Evolutionary conservation across 2,329 filamentous ascomycete species (phyloP), one percentile per base, ranked within the genome.

Genomic region (Dactylonectria estremocensis): DNA sequence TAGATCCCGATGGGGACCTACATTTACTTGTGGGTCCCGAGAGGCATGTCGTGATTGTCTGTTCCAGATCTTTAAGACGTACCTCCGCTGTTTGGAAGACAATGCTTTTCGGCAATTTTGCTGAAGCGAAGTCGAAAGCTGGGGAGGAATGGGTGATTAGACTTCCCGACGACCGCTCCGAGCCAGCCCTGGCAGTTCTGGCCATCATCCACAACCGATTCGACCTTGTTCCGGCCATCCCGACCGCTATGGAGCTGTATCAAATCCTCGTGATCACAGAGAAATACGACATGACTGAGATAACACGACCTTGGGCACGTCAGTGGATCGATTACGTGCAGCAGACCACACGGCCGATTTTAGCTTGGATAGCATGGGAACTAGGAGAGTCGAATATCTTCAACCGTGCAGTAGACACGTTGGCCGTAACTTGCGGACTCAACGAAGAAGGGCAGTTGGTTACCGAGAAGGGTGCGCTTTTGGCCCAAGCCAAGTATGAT

Each of bases 261-360:
- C 56, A 59, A 45, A 37, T 59, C 16, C 31, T 59, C 20, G 56
- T 31, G 8, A 45, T 59, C 18, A 59, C 56, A 2, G 56, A 59
- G 13, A 59, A 59, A 45, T 59, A 59, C 28, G 56, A 59, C 56
- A 59, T 59, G 56, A 49, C 56, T 8, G 56, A 59, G 45, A 59
- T 59, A 31, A 59, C 56, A 3, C 43, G 43, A 9, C 56, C 56
- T 20, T 59, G 56, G 56, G 56, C 56, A 20, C 56, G 56, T 5
- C 43, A 59, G 56, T 59, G 56, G 56, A 59, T 59, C 56, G 56
- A 59, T n/a, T 35, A 20, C 10, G 56, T 40, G 11, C 56, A 50
- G 45, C 45, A 59, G 40, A 59, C 56, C 31, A 50, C 56, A 9
- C 56, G 45, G 35, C 56, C 56, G 18, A 45, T 59, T 11, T 45